Percentiles rank a stretch among this genome's conserved stretches.
These are phyloP conservation scores for Tolypocladium ophioglossoides DNA, from an alignment of 2,329 filamentous ascomycete genomes.

Conservation along the genomic window DNA sequence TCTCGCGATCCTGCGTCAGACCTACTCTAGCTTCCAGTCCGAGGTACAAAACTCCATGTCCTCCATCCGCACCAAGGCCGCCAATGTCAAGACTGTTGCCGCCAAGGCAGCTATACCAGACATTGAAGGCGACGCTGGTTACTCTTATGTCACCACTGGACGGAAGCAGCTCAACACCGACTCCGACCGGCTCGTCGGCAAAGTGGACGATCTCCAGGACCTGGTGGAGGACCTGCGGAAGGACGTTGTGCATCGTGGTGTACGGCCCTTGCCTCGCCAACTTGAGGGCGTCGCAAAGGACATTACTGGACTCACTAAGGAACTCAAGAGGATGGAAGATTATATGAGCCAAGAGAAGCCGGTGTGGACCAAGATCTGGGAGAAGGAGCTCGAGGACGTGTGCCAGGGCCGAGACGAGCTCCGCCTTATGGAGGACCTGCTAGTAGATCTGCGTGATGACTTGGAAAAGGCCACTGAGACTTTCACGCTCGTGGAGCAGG, in stretches of 20 bases:
- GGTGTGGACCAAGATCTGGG: slow-evolving; percentile 98
- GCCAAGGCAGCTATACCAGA: slow-evolving; percentile 60
- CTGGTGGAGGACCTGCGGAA: slow-evolving; percentile 93
- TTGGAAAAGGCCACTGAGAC: slow-evolving; percentile 90
- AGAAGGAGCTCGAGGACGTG: slow-evolving; percentile 90
- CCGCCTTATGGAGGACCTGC: slow-evolving; percentile 91
- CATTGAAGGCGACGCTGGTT: slow-evolving; percentile 68
- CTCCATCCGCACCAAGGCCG: slow-evolving; percentile 69
- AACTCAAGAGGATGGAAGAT: slow-evolving; percentile 89
- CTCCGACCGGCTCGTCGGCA: slow-evolving; percentile 79
- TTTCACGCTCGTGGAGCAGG: slow-evolving; percentile 90
- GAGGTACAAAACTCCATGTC: slow-evolving; percentile 86
- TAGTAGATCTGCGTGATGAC: slow-evolving; percentile 86
- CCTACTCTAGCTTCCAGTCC: slow-evolving; percentile 81
- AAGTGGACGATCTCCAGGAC: slow-evolving; percentile 96
- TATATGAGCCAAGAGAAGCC: slow-evolving; percentile 88
- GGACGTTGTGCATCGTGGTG: slow-evolving; percentile 87
- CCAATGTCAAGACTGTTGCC: slow-evolving; percentile 66
- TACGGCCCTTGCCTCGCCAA: slow-evolving; percentile 81
- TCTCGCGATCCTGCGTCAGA: slow-evolving; percentile 83
- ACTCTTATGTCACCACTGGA: slow-evolving; percentile 72
- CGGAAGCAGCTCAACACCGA: slow-evolving; percentile 82
- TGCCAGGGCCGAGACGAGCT: slow-evolving; percentile 93
- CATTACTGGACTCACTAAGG: slow-evolving; percentile 67
- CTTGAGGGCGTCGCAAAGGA: slow-evolving; percentile 85